Base-by-base conservation (phyloP, 345 rosid genomes). In the Kernera saxatilis region DNA sequence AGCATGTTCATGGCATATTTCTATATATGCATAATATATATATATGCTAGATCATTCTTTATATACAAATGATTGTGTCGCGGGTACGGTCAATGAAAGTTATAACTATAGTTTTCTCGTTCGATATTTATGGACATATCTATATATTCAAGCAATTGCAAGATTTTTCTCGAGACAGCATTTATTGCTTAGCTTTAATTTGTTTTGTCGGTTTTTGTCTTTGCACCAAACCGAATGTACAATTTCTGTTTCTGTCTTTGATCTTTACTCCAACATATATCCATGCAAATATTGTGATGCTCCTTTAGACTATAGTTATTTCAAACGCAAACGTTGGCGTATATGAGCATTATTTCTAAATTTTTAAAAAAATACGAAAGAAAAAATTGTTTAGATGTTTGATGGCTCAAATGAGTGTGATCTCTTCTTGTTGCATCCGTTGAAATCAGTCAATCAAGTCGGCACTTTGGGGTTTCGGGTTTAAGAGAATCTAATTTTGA, bases 141-240 rank as follows among this genome's bases (percentile, higher is more conserved):
- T 33, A 3, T 8, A 46, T 30, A 13, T 25, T 21, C 41, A 26
- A 33, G 39, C 29, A 54, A 7, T 12, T 23, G 36, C 26, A 63
- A 52, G 13, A 55, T 3, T 58, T 39, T 66, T 39, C 65, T 37
- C 19, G 26, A 36, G 59, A 56, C 60, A 58, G 7, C 73, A 66
- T 67, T 65, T 37, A 56, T 65, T 35, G 49, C 17, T 54, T n/a
- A 30, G 2, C 33, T 66, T 45, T 66, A 49, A n/a, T 65, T 65
- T 67, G 72, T 59, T 67, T 50, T 74, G 59, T 73, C 64, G 67
- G 58, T 18, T 66, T 65, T 56, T 73, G 67, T 56, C 44, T 51
- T 29, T 48, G 36, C 77, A 29, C 29, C 52, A 39, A 37, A 27
- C 21, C 41, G 35, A 48, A 55, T 19, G 57, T 56, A 19, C 57